A percentile compares a stretch with the other conserved stretches of the same genome.
phyloP scores from a whole-genome alignment of 257 asterid genomes.

The Salvia splendens region DNA sequence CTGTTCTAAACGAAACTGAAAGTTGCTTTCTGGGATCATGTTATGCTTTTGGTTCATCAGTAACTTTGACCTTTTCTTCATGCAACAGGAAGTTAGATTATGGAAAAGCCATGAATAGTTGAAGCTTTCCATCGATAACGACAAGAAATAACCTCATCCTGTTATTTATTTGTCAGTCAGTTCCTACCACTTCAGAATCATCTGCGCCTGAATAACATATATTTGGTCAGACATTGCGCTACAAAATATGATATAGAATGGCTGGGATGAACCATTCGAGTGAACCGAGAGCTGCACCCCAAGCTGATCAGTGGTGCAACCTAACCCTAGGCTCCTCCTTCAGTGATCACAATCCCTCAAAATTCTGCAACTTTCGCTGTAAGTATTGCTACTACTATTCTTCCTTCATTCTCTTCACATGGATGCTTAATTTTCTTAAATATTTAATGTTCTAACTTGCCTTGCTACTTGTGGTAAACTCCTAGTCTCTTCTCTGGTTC shows the following conservation, averaged over 20 bases:
- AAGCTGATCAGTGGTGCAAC: slow-evolving; percentile 86
- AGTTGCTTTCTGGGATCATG: slow-evolving; percentile 1
- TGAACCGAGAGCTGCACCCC: slow-evolving; percentile 84
- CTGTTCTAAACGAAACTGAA: not conserved
- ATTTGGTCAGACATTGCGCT: slow-evolving; percentile 11
- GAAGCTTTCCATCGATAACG: slow-evolving; percentile 18
- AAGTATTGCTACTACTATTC: slow-evolving; percentile 25
- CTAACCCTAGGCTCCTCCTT: slow-evolving; percentile 89
- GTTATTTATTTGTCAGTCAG: no score
- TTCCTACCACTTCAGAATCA: slow-evolving; percentile 2
- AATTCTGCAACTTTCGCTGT: slow-evolving; percentile 98
- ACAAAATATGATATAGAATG: slow-evolving; percentile 36
- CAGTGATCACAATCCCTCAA: slow-evolving; percentile 86
- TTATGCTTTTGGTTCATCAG: not conserved
- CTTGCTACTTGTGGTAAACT: slow-evolving; percentile 20
- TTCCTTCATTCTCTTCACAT: not conserved
- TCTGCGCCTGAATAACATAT: slow-evolving; percentile 8
- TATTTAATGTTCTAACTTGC: not conserved
- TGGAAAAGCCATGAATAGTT: not conserved
- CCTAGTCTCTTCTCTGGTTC: not conserved
- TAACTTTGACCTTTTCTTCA: slow-evolving; percentile 8
- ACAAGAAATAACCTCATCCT: no score
- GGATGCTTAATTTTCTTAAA: slow-evolving; percentile 10
- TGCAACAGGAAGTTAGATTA: slow-evolving; percentile 19
- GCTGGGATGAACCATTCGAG: slow-evolving; percentile 58